Conservation (phyloP, 139 green algal genomes). For the Tetradesmus lagerheimii region DNA sequence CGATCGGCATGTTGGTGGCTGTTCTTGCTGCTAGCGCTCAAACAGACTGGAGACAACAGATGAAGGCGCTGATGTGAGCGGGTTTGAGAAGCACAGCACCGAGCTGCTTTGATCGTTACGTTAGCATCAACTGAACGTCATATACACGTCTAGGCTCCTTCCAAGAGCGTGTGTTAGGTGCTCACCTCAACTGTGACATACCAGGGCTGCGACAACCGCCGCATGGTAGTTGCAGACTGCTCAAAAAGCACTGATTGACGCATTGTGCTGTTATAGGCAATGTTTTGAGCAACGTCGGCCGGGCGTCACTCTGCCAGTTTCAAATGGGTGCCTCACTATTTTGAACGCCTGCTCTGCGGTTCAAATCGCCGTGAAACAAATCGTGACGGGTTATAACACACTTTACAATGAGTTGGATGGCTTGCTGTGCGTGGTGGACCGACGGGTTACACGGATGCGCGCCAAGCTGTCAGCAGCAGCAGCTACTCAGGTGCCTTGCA, state of each 20-base stretch:
- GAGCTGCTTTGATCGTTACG: not conserved
- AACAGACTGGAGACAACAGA: not conserved
- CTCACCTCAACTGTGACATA: not conserved
- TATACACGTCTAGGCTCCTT: not conserved
- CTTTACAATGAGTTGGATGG: no score
- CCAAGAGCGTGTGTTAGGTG: not conserved
- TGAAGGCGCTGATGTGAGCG: not conserved
- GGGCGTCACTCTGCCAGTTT: no score
- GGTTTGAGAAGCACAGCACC: not conserved
- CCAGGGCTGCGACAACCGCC: not conserved
- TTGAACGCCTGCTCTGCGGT: no score
- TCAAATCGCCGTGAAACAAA: no score
- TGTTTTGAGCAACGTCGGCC: no score
- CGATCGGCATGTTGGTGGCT: conserved; percentile 18
- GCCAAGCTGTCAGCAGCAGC: not conserved
- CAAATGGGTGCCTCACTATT: no score
- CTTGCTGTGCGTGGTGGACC: no score
- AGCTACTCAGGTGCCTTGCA: not conserved
- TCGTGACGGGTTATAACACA: no score
- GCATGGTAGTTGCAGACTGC: no score
- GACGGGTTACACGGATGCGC: not conserved
- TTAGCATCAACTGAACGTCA: not conserved
- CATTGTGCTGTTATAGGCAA: no score
- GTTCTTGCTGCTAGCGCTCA: not conserved
- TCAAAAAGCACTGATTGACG: no score